Base-by-base conservation (phyloP, 2,329 filamentous ascomycete genomes). In the Cytospora schulzeri region DNA sequence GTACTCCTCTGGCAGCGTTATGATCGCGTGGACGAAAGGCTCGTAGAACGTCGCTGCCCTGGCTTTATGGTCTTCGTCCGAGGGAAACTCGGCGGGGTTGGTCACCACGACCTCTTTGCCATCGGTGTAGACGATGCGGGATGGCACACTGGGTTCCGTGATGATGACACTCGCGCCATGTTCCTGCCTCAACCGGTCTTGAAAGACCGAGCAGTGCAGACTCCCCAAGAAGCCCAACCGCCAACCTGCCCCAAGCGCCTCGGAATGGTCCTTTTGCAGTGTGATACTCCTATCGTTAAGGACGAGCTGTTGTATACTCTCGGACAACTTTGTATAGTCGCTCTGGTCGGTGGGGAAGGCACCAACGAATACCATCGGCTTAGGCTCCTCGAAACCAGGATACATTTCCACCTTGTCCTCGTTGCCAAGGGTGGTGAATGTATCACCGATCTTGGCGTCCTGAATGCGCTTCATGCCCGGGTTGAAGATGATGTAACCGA, bases 301-400 rank as follows among this genome's bases (percentile, higher is more conserved):
- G 2, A 94, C 88, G 17, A 99, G 87, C 74, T 98, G 94, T 66
- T 90, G 90, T 73, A 99, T 97, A 75, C 93, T 97, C 75, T 98
- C 94, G 68, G 96, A 92, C 4, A 99, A 81, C 72, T 93, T 91
- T 52, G 86, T 85, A 73, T 96, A 94, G 75, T 97, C 92, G 70
- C 88, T 83, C 70, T 96, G 93, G 72, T 99, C 93, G 0, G 93
- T 93, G 0, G 95, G 95, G 71, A 97, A 99, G 0, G 95, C 95
- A 0, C 94, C 93, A 4, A 99, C 95, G 70, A 99, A 99, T 5
- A 99, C 95, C 95, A 99, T 99, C 7, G 93, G 91, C 76, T 99
- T 96, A 1, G 95, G 94, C 76, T 99, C 95, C 74, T 97, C 94
- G 67, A 99, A 99, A 2, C 94, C 95, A 0, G 93, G 92, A 61